phyloP scores from a whole-genome alignment of 2,329 filamentous ascomycete species.

The Aspergillus novoparasiticus region DNA sequence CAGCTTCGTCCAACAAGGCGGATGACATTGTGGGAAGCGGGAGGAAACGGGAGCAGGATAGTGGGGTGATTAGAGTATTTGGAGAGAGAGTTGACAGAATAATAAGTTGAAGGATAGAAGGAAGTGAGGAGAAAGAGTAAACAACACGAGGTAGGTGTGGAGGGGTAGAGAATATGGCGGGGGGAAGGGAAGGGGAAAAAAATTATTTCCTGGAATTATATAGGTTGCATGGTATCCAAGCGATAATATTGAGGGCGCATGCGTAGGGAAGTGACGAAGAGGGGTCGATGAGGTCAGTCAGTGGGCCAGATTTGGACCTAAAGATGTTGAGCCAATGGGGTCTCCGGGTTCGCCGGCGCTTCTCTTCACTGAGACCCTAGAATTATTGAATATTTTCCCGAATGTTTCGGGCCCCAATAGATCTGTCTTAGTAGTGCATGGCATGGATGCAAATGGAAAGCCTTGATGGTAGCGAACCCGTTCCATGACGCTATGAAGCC shows the following conservation, averaged over 20 bases:
- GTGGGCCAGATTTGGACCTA: conserved; percentile 10
- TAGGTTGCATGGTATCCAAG: conserved; percentile 5
- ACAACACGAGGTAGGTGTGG: background rate
- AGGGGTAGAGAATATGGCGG: conserved; percentile 5
- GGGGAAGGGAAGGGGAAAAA: background rate
- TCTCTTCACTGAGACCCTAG: background rate
- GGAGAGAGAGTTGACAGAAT: background rate
- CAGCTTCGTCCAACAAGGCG: conserved; percentile 67
- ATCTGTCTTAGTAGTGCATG: background rate
- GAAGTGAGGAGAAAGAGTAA: conserved; percentile 1
- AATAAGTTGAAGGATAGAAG: background rate
- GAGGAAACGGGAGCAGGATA: background rate
- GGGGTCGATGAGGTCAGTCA: conserved; percentile 38
- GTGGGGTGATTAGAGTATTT: conserved; percentile 5
- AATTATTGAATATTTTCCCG: conserved; percentile 4
- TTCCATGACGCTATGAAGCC: conserved; percentile 32
- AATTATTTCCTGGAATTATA: background rate
- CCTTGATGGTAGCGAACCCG: conserved; percentile 12
- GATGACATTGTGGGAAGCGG: conserved; percentile 29
- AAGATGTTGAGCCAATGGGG: conserved; percentile 24
- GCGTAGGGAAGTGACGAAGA: conserved; percentile 12
- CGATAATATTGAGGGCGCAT: conserved; percentile 4
- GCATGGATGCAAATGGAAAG: conserved; percentile 3
- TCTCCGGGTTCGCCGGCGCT: conserved; percentile 21
- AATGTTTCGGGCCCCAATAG: conserved; percentile 1